Conservation (phyloP, 805 yeast species). For the Yamadazyma scolyti region DNA sequence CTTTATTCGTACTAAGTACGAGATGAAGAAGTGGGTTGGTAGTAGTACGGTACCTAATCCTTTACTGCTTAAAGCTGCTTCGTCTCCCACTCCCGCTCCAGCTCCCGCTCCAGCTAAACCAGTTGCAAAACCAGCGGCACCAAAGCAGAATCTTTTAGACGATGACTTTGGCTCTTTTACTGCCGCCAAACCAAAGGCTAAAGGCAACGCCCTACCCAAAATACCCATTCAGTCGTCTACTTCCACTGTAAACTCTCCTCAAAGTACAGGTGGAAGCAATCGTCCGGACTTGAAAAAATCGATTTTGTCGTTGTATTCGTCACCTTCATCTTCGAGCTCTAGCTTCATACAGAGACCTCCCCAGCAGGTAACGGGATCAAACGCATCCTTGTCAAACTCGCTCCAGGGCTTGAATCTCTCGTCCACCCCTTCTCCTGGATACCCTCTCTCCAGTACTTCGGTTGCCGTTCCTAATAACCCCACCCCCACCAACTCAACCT, state of each 20-base stretch:
- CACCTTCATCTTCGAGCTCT: conserved; percentile 47
- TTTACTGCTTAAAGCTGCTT: conserved; percentile 11
- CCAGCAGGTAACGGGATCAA: too few species aligned
- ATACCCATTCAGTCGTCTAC: conserved; percentile 6
- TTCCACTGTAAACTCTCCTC: conserved; percentile 17
- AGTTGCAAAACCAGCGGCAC: conserved; percentile 4
- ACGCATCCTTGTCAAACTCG: too few species aligned
- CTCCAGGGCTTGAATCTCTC: conserved; percentile 21
- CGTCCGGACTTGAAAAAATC: conserved; percentile 91
- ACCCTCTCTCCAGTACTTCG: too few species aligned
- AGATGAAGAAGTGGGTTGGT: conserved; percentile 79
- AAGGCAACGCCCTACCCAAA: conserved; percentile 11
- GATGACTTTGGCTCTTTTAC: conserved; percentile 43
- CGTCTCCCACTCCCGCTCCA: background rate
- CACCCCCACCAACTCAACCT: too few species aligned
- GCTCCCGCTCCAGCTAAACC: conserved; percentile 3
- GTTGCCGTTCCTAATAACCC: too few species aligned
- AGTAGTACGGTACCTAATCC: conserved; percentile 62
- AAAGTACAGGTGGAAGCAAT: conserved; percentile 34
- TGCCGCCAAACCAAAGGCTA: conserved; percentile 13
- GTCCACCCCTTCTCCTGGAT: conserved; percentile 1
- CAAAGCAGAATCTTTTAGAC: conserved; percentile 22
- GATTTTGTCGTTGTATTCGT: conserved; percentile 80
- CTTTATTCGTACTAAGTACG: conserved; percentile 90
- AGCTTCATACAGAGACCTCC: conserved; percentile 22